A percentile compares a stretch with the other conserved stretches of the same genome.
Conservation (phyloP, 164 flowering plant genomes). For the Nelumbo lutea region DNA sequence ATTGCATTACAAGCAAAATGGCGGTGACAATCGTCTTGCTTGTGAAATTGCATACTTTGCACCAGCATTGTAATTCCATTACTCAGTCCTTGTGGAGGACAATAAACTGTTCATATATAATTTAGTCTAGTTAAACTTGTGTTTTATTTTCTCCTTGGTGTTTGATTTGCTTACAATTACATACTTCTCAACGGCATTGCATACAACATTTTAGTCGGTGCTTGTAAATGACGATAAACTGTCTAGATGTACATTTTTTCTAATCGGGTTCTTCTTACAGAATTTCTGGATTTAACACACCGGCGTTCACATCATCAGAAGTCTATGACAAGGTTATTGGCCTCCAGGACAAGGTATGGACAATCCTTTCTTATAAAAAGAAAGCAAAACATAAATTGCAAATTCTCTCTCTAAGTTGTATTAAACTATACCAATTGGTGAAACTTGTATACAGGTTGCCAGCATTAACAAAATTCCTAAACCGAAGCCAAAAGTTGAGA, state of each 20-base stretch:
- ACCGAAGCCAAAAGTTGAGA: conserved; percentile 92
- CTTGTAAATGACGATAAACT: neutral
- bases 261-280: conserved; percentile 29
- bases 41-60: too few species aligned
- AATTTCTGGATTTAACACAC: conserved; percentile 48
- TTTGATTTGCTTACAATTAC: neutral
- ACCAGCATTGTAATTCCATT: too few species aligned
- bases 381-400: neutral
- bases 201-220: neutral
- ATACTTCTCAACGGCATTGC: neutral
- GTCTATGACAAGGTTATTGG: conserved; percentile 47
- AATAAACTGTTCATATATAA: too few species aligned
- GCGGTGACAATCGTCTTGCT: too few species aligned
- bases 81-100: too few species aligned
- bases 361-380: neutral
- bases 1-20: too few species aligned
- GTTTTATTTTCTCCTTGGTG: too few species aligned
- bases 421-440: neutral
- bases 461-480: conserved; percentile 73
- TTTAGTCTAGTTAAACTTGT: too few species aligned
- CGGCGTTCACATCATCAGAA: conserved; percentile 80
- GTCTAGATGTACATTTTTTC: neutral
- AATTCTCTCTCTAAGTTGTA: neutral
- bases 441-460: conserved; percentile 43
- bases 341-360: conserved; percentile 73